phyloP scores from a whole-genome alignment of 2,329 filamentous ascomycete species.

The Paraphaeosphaeria sporulosa region DNA sequence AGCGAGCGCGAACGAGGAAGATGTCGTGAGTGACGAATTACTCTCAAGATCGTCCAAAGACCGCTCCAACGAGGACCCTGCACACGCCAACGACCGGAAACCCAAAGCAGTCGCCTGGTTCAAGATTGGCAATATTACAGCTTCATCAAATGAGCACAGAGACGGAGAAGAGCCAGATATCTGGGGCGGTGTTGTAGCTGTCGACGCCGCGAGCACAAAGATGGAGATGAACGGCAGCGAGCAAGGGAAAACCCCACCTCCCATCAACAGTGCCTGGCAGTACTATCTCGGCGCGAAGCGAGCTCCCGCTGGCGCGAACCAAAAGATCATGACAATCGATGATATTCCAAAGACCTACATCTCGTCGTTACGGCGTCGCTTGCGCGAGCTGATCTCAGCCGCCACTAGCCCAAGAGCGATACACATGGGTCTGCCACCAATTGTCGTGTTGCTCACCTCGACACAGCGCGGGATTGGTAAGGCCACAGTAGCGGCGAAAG shows the following conservation, averaged over 20 bases:
- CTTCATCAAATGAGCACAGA: constrained; percentile 59
- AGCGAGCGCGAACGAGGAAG: constrained; percentile 73
- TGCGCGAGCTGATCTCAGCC: constrained; percentile 85
- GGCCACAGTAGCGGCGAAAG: constrained; percentile 75
- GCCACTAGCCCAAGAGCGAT: constrained; percentile 88
- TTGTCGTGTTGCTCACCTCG: constrained; percentile 87
- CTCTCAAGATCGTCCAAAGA: constrained; percentile 59
- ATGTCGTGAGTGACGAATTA: constrained; percentile 61
- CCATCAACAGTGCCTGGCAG: constrained; percentile 80
- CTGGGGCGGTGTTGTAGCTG: constrained; percentile 86
- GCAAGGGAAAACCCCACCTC: constrained; percentile 79
- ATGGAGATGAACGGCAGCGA: constrained; percentile 93
- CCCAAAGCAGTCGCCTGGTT: constrained; percentile 80
- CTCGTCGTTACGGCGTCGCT: constrained; percentile 62
- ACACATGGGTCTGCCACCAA: constrained; percentile 83
- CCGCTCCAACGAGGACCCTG: constrained; percentile 30
- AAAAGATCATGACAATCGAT: constrained; percentile 61
- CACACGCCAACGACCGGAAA: constrained; percentile 22
- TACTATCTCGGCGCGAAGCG: constrained; percentile 85
- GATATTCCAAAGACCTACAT: constrained; percentile 54
- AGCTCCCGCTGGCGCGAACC: constrained; percentile 64
- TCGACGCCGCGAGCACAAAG: constrained; percentile 85
- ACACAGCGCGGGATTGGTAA: constrained; percentile 96
- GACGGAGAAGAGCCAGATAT: constrained; percentile 70
- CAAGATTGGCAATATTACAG: constrained; percentile 73